Evolutionary conservation across 2,329 filamentous ascomycete species (phyloP).

Genomic region (Neonectria magnoliae): DNA sequence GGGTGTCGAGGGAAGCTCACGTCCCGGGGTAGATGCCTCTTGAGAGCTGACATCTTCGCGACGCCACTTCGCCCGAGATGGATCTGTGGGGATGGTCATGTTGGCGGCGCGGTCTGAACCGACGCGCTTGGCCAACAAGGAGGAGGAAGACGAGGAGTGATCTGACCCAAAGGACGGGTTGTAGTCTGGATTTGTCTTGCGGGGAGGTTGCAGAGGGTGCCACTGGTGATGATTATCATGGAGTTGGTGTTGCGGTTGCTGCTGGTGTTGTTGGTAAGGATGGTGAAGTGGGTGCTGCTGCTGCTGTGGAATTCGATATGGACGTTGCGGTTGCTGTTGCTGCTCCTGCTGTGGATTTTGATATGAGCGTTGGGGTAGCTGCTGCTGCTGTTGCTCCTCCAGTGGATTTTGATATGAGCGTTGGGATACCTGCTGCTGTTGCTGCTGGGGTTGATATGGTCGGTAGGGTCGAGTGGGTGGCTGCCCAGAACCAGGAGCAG

Average conservation of each 20-base stretch:
- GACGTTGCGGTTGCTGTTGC: conserved; percentile 24
- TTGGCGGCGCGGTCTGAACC: conserved; percentile 60
- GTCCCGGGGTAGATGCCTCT: conserved; percentile 1
- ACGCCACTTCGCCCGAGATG: conserved; percentile 26
- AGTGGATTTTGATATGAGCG: conserved; percentile 28
- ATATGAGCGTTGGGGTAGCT: conserved; percentile 23
- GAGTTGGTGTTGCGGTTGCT: conserved; percentile 10
- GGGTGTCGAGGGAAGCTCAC: conserved; percentile 33
- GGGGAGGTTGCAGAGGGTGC: conserved; percentile 24
- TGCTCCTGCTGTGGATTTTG: conserved; percentile 32
- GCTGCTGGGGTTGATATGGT: conserved; percentile 11
- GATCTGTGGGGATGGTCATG: conserved; percentile 50
- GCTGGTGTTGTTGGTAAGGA: conserved; percentile 31
- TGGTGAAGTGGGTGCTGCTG: conserved; percentile 30
- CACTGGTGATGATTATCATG: conserved; percentile 19
- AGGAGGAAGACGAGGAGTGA: conserved; percentile 49
- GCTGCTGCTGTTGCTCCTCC: conserved; percentile 32
- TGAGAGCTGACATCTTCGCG: conserved; percentile 20
- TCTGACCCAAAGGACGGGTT: conserved; percentile 14
- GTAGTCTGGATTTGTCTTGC: conserved; percentile 14
- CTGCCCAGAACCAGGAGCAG: conserved; percentile 23
- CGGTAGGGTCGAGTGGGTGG: conserved; percentile 12
- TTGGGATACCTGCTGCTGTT: conserved; percentile 27
- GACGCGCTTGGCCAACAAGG: conserved; percentile 63
- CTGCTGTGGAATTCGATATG: conserved; percentile 11